Evolutionary conservation across 257 asterid genomes (phyloP), one percentile per base, ranked within the genome.

Genomic region (Anisodus acutangulus): DNA sequence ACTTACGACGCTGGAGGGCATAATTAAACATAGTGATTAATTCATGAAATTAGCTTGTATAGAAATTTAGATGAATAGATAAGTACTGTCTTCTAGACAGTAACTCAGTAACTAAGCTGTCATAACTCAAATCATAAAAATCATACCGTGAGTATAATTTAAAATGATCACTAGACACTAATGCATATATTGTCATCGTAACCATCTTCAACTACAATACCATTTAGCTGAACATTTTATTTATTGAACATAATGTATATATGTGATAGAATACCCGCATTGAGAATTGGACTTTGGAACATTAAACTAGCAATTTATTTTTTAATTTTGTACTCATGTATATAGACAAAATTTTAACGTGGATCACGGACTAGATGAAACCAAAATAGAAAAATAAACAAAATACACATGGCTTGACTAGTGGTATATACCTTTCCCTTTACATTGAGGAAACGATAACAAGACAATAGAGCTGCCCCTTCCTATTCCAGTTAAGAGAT

Each of bases 341-440:
- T 49, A 22, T 6, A 51, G 81, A 22, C 19, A 76, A 49, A 22
- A 22, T 12, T 4, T 76, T 76, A 0, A 2, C 1, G 39, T 71
- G n/a, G 3, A 72, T 72, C 81, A 76, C 81, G 81, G 81, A 51
- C 45, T 51, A 74, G 6, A 49, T 74, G 22, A 49, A 74, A 51
- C 8, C 81, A 76, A 76, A 74, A 35, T 37, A 12, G 43, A 9
- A 67, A 10, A 43, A 43, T 71, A 71, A 3, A 71, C 57, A 71
- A 41, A 39, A 76, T 9, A 3, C 81, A 47, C 8, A 76, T 76
- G 45, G 41, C 81, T 51, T 51, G 22, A 76, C 81, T 76, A 22
- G 57, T 5, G 43, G 39, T 51, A 49, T 5, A 51, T 49, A 76
- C 39, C 3, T 49, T 76, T 6, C 63, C 81, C 62, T 76, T 22